Evolutionary conservation across 2,329 filamentous ascomycete species (phyloP).

Genomic region (Chalaropsis ovoidea): DNA sequence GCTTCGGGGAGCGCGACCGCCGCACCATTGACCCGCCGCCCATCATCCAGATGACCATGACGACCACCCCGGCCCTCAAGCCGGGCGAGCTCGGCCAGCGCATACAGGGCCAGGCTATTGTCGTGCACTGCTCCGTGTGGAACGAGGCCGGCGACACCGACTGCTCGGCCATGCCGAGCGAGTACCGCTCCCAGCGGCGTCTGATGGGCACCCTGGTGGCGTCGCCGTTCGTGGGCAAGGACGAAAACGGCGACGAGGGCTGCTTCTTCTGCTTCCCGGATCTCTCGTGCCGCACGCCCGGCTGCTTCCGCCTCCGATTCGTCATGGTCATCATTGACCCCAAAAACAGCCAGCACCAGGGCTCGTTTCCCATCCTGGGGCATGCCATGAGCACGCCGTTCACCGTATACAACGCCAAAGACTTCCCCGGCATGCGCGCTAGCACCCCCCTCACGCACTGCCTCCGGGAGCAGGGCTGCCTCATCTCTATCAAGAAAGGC

Average conservation of each 20-base stretch:
- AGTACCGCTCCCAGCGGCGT: constrained; percentile 60
- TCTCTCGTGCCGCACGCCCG: constrained; percentile 66
- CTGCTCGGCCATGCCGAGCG: constrained; percentile 59
- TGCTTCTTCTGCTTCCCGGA: constrained; percentile 84
- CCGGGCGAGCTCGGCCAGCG: constrained; percentile 40
- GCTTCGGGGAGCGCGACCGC: constrained; percentile 72
- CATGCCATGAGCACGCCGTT: constrained; percentile 58
- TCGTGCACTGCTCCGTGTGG: constrained; percentile 68
- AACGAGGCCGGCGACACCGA: constrained; percentile 58
- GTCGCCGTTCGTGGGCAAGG: constrained; percentile 64
- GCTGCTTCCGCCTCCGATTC: constrained; percentile 65
- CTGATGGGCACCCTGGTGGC: constrained; percentile 72
- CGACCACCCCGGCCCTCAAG: constrained; percentile 43
- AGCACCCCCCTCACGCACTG: constrained; percentile 64
- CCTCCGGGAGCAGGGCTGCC: constrained; percentile 68
- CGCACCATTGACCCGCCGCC: constrained; percentile 76
- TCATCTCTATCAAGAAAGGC: constrained; percentile 79
- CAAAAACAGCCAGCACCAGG: constrained; percentile 34
- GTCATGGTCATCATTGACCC: constrained; percentile 58
- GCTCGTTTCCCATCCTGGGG: constrained; percentile 44
- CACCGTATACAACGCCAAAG: constrained; percentile 71
- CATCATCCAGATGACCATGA: constrained; percentile 63
- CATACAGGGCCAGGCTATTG: constrained; percentile 46
- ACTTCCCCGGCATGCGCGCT: constrained; percentile 74
- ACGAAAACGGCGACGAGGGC: constrained; percentile 62